Conservation (phyloP, 306 rosid genomes). For the Gillenia trifoliata region DNA sequence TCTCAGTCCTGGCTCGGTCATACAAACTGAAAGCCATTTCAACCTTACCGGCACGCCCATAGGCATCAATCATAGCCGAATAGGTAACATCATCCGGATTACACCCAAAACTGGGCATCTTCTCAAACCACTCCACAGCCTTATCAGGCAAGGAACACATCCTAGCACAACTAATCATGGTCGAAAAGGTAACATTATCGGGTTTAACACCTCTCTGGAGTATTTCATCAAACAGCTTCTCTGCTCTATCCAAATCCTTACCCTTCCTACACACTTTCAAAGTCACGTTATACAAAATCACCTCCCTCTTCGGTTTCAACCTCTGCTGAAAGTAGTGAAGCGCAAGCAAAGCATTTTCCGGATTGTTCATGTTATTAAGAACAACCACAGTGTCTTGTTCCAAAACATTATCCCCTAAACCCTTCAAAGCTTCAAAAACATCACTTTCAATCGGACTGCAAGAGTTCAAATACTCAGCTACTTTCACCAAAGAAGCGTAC, state of each 20-base stretch:
- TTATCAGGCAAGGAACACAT: conserved; percentile 37
- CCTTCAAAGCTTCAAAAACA: conserved; percentile 36
- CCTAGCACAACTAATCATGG: conserved; percentile 68
- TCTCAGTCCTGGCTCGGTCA: conserved; percentile 65
- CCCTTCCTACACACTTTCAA: conserved; percentile 51
- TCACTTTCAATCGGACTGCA: conserved; percentile 38
- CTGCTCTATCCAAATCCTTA: conserved; percentile 59
- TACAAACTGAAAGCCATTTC: conserved; percentile 71
- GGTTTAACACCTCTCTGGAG: conserved; percentile 63
- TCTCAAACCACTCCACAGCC: conserved; percentile 86
- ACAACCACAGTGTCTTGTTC: conserved; percentile 54
- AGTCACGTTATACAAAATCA: conserved; percentile 65
- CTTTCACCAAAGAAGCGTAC: conserved; percentile 45
- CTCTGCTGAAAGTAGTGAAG: conserved; percentile 43
- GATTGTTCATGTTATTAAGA: conserved; percentile 51
- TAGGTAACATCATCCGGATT: conserved; percentile 55
- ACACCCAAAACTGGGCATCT: conserved; percentile 56
- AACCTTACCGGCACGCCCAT: conserved; percentile 65
- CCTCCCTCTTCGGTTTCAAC: conserved; percentile 30
- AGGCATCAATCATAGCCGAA: conserved; percentile 62
- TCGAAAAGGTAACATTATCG: conserved; percentile 65
- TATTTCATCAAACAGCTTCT: conserved; percentile 80
- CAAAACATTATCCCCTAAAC: conserved; percentile 33
- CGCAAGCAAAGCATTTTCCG: conserved; percentile 48
- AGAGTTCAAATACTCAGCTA: conserved; percentile 53